Percentiles rank a stretch among this genome's conserved stretches.
Evolutionary conservation across 257 asterid species (phyloP).

Genomic region (Cynanchum wilfordii): DNA sequence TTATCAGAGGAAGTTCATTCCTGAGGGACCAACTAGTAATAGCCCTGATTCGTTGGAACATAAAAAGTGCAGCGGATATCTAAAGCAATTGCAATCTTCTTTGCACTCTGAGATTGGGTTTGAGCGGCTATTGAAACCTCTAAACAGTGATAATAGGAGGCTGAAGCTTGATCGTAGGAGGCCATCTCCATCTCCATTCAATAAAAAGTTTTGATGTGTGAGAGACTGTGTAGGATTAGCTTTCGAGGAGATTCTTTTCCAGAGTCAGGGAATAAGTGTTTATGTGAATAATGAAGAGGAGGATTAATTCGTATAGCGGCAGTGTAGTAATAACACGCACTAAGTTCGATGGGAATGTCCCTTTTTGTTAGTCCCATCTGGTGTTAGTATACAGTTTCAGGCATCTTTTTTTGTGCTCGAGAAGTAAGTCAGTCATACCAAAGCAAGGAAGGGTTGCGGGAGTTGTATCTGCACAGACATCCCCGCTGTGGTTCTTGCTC

Average conservation of each 20-base stretch:
- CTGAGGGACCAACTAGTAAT: constrained; percentile 16
- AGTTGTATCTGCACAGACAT: neutral
- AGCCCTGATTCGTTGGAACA: constrained; percentile 23
- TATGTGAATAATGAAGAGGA: neutral
- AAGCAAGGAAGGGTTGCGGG: neutral
- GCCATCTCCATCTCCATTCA: constrained; percentile 17
- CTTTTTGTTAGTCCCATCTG: constrained; percentile 14
- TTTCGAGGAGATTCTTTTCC: neutral
- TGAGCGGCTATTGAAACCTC: constrained; percentile 37
- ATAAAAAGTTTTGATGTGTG: constrained; percentile 6
- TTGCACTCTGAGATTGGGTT: constrained; percentile 46
- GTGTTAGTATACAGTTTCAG: neutral
- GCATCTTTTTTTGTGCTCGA: constrained; percentile 6
- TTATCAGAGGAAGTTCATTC: constrained; percentile 30
- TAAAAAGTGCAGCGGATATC: constrained; percentile 45
- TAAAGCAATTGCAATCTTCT: constrained; percentile 39
- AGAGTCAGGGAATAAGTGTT: neutral
- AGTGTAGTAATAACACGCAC: neutral
- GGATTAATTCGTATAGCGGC: constrained; percentile 6
- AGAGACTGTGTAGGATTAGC: neutral
- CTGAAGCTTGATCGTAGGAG: constrained; percentile 26
- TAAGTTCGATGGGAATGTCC: constrained; percentile 1
- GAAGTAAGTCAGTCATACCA: neutral
- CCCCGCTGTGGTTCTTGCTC: neutral
- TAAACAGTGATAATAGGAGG: constrained; percentile 28